Percentiles rank a stretch among this genome's conserved stretches.
phyloP scores from a whole-genome alignment of 208 protist species.

The Leishmania major region DNA sequence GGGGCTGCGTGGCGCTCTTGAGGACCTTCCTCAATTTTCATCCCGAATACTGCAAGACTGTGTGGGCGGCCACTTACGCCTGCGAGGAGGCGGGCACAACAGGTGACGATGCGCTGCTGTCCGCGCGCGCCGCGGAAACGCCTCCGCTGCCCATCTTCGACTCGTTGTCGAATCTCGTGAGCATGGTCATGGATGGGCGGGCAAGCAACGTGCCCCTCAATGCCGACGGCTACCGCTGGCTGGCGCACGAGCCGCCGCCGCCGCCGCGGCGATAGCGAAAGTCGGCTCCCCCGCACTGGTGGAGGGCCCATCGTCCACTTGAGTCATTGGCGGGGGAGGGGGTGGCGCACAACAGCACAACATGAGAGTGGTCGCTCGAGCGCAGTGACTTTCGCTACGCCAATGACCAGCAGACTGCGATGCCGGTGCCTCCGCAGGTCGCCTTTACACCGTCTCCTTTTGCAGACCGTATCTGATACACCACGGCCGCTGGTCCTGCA shows the following conservation, averaged over 20 bases:
- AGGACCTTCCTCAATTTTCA: conserved; percentile 4
- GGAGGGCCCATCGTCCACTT: too few relatives aligned
- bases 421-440: background rate
- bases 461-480: conserved; percentile 4
- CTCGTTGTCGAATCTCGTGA: conserved; percentile 18
- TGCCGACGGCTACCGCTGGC: conserved; percentile 25
- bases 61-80: conserved; percentile 6
- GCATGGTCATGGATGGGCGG: background rate
- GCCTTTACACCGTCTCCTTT: background rate
- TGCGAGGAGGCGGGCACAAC: background rate
- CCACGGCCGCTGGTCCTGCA: conserved; percentile 19
- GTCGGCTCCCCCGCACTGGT: too few relatives aligned
- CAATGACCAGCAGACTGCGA: background rate
- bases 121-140: conserved; percentile 7
- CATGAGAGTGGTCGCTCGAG: too few relatives aligned
- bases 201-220: conserved; percentile 22
- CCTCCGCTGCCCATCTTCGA: conserved; percentile 3
- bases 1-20: conserved; percentile 10
- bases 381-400: background rate
- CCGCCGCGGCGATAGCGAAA: background rate
- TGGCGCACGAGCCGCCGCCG: conserved; percentile 21
- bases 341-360: background rate
- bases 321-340: background rate
- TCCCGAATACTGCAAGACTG: conserved; percentile 5
- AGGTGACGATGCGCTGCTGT: background rate